Conservation (phyloP, 1,284 basidiomycete species). For the Rhodotorula sp. region DNA sequence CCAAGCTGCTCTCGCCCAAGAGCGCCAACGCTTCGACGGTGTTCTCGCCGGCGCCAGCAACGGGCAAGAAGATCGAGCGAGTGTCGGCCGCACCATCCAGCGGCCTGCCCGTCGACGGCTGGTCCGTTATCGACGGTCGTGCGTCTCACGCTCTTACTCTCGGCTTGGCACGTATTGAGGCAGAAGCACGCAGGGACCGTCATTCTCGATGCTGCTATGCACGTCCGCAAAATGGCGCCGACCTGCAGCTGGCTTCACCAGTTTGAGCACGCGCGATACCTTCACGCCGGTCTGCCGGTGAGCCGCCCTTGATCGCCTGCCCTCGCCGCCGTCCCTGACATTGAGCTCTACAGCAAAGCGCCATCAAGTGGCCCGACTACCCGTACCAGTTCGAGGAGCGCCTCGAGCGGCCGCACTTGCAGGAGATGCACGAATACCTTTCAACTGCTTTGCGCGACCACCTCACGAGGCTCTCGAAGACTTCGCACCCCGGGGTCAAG, state of each 20-base stretch:
- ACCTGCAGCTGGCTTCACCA: slow-evolving; percentile 26
- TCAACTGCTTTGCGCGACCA: not conserved
- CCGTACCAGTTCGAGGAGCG: not conserved
- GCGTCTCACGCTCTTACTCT: not conserved
- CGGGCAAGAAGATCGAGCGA: not conserved
- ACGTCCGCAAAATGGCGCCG: slow-evolving; percentile 2
- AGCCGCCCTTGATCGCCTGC: not conserved
- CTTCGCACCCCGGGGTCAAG: not conserved
- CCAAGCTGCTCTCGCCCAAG: no score
- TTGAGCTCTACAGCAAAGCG: not conserved
- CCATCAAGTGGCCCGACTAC: slow-evolving; percentile 9
- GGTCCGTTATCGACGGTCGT: not conserved
- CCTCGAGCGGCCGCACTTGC: not conserved
- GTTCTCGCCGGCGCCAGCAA: not conserved
- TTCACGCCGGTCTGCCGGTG: slow-evolving; percentile 23
- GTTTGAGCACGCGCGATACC: slow-evolving; percentile 28
- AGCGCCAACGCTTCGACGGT: no score
- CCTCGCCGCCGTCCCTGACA: not conserved
- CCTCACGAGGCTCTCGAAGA: not conserved
- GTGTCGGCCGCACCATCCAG: no score
- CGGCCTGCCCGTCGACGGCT: no score
- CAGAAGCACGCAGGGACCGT: not conserved
- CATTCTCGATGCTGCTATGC: slow-evolving; percentile 4
- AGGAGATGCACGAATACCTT: slow-evolving; percentile 19
- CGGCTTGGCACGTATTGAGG: not conserved